Evolutionary conservation across 2,329 filamentous ascomycete genomes (phyloP), one percentile per base, ranked within the genome.

Genomic region (Fusarium phyllophilum): DNA sequence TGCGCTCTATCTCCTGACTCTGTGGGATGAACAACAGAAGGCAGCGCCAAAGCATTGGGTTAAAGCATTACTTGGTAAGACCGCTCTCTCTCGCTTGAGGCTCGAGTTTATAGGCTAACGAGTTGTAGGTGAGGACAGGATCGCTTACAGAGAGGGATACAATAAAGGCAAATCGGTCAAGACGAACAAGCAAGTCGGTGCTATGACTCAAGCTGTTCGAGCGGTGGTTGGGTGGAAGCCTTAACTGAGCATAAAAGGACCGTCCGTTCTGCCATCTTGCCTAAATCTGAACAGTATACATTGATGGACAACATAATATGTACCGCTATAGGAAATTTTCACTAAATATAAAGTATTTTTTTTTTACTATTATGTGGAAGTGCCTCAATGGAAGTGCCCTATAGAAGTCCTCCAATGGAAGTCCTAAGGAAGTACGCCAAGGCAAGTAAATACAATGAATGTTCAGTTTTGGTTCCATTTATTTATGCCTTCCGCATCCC

Each of bases 221-320:
- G 34, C 34, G 14, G 34, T 41, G 14, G 51, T 55, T 13, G 51
- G 34, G 1, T 55, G 51, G 51, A 55, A 55, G 18, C 34, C 34
- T 4, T 55, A 1, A 8, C 22, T n/a, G 6, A n/a, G 20, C 6
- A 18, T 24, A 2, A 33, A 33, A 33, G 2, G 8, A 24, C 22
- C 0, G 8, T 31, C 22, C 0, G 8, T 31, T 33, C 5, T 18
- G 6, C 15, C 3, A n/a, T 1, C 8, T 49, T 33, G 22, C 29
- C 11, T 0, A 5, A 1, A 29, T 0, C 10, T 22, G 12, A 0
- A n/a, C 8, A 33, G 11, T 2, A 20, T 20, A 6, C 24, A n/a
- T 29, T 5, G 3, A n/a, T 51, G 4, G 12, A n/a, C 12, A 6
- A 24, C 10, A 31, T 1, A 13, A 13, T 39, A 58, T 39, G 20